Base-by-base conservation (phyloP, 768 basidiomycete species). In the Rhodotorula diobovata region DNA sequence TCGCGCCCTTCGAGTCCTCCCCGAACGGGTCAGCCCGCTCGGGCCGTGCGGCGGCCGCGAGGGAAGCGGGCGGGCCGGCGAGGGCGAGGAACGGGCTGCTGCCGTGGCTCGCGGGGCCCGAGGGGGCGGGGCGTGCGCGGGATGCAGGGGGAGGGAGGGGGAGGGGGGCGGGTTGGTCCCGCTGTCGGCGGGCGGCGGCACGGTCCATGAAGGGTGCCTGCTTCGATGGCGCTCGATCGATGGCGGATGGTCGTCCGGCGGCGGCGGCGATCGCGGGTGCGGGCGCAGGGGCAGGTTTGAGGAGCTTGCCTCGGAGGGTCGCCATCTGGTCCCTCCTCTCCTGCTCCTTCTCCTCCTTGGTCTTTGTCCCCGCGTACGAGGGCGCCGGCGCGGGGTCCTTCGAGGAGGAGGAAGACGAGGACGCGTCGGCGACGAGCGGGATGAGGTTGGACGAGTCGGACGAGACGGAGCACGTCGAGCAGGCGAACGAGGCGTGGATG, bases 381-480 rank as follows among this genome's bases (percentile, higher is more conserved):
- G 46, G 35, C 9, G 35, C 12, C 4, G 34, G 16, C 15, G 34
- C 18, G 0, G 25, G 1, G 21, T 61, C 14, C 7, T 46, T 15
- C 12, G 46, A 2, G 16, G 15, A n/a, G 37, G 35, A 6, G 1
- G 65, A n/a, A 2, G 60, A 4, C n/a, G n/a, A n/a, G n/a, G n/a
- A n/a, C n/a, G n/a, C n/a, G n/a, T n/a, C n/a, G n/a, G 58, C 0
- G 46, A 63, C 18, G 67, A 74, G 73, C 16, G 70, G 64, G 51
- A 74, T 71, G 35, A 74, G 56, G 67, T 74, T 74, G 15, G 73
- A 74, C 25, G 59, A 62, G 50, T 74, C 73, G 54, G 73, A 59
- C 1, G 73, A 50, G 70, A 71, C 63, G 45, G 73, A 46, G 63
- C 73, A 74, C 20, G 53, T 9, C 0, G 66, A 61, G 66, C 73